Evolutionary conservation across 495 filamentous ascomycete genomes (phyloP).

Genomic region (Xylaria longipes): DNA sequence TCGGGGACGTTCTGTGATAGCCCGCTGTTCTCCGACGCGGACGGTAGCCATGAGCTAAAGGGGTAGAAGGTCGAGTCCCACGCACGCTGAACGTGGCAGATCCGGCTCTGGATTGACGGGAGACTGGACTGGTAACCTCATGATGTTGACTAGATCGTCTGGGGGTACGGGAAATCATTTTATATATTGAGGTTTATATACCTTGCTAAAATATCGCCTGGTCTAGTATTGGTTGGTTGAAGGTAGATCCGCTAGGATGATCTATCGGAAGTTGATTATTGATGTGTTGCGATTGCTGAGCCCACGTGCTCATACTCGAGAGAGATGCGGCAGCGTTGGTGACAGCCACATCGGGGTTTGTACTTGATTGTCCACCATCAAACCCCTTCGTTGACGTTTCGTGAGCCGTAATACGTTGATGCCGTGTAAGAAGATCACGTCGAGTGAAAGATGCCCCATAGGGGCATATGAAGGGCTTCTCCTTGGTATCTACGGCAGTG

Average conservation of each 20-base stretch:
- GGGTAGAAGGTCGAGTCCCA: slow-evolving; percentile 5
- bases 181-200: background rate
- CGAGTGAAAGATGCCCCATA: slow-evolving; percentile 56
- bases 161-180: background rate
- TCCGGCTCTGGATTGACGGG: background rate
- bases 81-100: background rate
- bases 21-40: background rate
- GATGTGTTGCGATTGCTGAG: background rate
- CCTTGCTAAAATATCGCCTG: background rate
- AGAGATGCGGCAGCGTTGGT: slow-evolving; percentile 1
- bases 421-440: slow-evolving; percentile 55
- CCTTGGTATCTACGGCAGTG: slow-evolving; percentile 48
- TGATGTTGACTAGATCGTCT: background rate
- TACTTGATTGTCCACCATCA: background rate
- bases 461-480: slow-evolving; percentile 56
- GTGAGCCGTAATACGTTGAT: slow-evolving; percentile 42
- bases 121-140: background rate
- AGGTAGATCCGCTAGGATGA: background rate
- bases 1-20: background rate
- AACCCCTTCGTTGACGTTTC: background rate
- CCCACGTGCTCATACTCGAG: background rate
- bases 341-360: background rate
- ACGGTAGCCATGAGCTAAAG: slow-evolving; percentile 16
- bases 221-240: background rate
- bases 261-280: background rate